These are phyloP conservation scores for Fusarium virguliforme DNA, from an alignment of 2,329 filamentous ascomycete genomes.

Conservation along the genomic window DNA sequence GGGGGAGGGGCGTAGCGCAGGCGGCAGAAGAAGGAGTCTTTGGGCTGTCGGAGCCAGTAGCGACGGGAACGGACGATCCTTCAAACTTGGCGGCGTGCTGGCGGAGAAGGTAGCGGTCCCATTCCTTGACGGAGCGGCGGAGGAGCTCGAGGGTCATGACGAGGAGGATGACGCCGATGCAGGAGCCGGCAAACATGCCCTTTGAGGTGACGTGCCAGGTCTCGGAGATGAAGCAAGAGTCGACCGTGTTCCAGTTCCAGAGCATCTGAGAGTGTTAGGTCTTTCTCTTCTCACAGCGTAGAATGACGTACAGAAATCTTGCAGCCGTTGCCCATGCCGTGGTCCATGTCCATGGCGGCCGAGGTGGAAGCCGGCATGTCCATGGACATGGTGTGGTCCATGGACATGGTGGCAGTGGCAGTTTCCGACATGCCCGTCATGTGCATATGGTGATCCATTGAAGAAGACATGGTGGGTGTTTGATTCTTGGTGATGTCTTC, in stretches of 20 bases:
- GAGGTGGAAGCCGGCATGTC: slow-evolving; percentile 42
- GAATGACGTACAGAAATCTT: slow-evolving; percentile 58
- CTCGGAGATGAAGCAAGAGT: slow-evolving; percentile 78
- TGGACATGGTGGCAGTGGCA: slow-evolving; percentile 26
- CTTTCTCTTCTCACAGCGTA: not conserved
- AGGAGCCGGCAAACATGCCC: slow-evolving; percentile 84
- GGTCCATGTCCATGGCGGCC: slow-evolving; percentile 39
- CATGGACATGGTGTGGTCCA: slow-evolving; percentile 42
- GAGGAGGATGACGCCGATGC: slow-evolving; percentile 83
- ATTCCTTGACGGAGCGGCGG: slow-evolving; percentile 80
- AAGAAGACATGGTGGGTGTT: slow-evolving; percentile 4
- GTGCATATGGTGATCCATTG: slow-evolving; percentile 32
- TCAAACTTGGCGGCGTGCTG: slow-evolving; percentile 62
- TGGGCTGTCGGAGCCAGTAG: slow-evolving; percentile 41
- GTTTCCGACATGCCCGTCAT: slow-evolving; percentile 33
- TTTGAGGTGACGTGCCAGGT: slow-evolving; percentile 79
- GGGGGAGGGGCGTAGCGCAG: slow-evolving; percentile 49
- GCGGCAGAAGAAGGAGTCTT: slow-evolving; percentile 40
- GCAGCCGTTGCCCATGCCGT: slow-evolving; percentile 48
- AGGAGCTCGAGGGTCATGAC: slow-evolving; percentile 81
- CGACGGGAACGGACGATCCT: slow-evolving; percentile 21
- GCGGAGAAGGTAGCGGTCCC: slow-evolving; percentile 76
- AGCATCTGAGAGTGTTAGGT: slow-evolving; percentile 72
- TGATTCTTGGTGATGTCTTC: not conserved
- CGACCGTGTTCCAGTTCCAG: slow-evolving; percentile 84